Evolutionary conservation across 208 protist genomes (phyloP), one percentile per base, ranked within the genome.

Genomic region (Vickermania spadyakhi): DNA sequence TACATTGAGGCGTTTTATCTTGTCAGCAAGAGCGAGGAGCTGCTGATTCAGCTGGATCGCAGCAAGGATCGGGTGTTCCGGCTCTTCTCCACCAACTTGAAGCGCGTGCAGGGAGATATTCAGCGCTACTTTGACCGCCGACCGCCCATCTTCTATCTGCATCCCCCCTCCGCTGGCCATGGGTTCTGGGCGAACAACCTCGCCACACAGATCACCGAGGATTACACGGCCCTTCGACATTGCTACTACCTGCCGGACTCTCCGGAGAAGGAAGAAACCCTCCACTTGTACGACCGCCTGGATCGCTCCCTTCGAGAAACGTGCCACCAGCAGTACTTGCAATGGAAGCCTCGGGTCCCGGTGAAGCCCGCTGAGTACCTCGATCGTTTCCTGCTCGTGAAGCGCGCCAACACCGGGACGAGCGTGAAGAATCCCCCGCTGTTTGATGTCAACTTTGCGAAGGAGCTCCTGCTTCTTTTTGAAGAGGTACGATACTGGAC

Each of bases 1-100:
- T 91, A 98, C 49, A 91, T 98, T 54, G 96, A 98, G 65, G 93
- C 96, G 18, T 99, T 99, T 75, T 88, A 81, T 52, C 78, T 90
- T 50, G 77, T 99, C 31, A 93, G 94, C 56, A 87, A 96, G 73
- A 89, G 93, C 63, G 95, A 98, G 64, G 81, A 94, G 58, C 88
- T 99, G 28, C 78, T 94, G 41, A 75, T 94, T 31, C 84, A 96
- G 63, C 78, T 99, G 21, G 89, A 97, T 66, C 75, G 81, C 52
- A 91, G 92, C 70, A 96, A 93, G 57, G 84, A 93, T 54, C 84
- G 90, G 36, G 86, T 98, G 45, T 96, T 86, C 72, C 73, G 74
- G 30, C 70, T 97, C 11, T 95, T 98, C 52, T 70, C 74, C 14
- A 63, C 72, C 14, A 79, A 86, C 28, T 70, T 98, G 21, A 82